Percentiles rank a stretch among this genome's conserved stretches.
These are phyloP conservation scores for Diaporthe sp. DNA, from an alignment of 2,329 filamentous ascomycete genomes.

Conservation along the genomic window DNA sequence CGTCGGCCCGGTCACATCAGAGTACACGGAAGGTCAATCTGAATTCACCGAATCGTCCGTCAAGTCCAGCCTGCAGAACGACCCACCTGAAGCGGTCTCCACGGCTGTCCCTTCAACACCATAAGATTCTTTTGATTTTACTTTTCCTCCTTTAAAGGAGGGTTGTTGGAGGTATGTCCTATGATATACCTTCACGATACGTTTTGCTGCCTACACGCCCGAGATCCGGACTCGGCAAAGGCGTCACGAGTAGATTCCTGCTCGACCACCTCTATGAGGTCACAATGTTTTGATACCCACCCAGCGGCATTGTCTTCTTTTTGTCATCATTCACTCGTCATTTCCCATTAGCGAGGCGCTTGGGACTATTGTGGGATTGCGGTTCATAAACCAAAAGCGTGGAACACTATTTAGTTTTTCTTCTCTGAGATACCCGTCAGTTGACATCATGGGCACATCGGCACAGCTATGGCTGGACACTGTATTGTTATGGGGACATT, in stretches of 20 bases:
- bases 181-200: conserved; percentile 20
- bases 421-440: conserved; percentile 7
- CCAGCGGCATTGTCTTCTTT: background rate
- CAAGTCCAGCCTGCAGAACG: conserved; percentile 1
- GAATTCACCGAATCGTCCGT: background rate
- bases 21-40: background rate
- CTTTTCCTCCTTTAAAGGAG: background rate
- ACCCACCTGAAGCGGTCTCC: background rate
- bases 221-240: background rate
- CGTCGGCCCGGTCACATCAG: conserved; percentile 38
- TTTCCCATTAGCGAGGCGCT: background rate
- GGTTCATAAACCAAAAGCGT: background rate
- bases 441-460: background rate
- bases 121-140: background rate
- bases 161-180: conserved; percentile 12
- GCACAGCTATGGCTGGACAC: background rate
- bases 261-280: background rate
- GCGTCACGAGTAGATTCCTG: background rate
- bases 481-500: background rate
- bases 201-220: background rate
- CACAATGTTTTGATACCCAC: conserved; percentile 21
- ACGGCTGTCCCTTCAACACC: background rate
- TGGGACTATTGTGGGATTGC: background rate
- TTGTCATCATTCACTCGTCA: background rate
- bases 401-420: background rate